Percentiles rank a stretch among this genome's conserved stretches.
These are phyloP conservation scores for Ophioceras dolichostomum DNA, from an alignment of 2,329 filamentous ascomycete species.

Conservation along the genomic window DNA sequence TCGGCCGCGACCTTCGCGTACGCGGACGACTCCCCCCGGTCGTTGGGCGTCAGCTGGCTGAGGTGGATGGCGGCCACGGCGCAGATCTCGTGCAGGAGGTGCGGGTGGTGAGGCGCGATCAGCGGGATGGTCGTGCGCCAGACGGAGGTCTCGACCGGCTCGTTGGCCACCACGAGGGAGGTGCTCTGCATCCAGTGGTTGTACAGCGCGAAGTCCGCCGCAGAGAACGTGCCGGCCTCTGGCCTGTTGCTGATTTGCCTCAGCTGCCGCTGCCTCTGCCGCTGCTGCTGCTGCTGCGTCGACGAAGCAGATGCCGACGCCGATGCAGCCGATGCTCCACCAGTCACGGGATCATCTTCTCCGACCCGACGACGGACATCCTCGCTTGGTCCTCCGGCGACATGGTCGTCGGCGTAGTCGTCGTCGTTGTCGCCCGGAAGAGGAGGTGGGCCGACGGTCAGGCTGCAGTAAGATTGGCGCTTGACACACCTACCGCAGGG, in stretches of 20 bases:
- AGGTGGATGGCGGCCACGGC: slow-evolving; percentile 12
- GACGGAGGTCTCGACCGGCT: slow-evolving; percentile 6
- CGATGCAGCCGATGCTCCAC: too few species aligned
- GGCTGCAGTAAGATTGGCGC: slow-evolving; percentile 11
- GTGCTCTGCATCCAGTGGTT: slow-evolving; percentile 9
- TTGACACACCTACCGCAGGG: slow-evolving; percentile 13
- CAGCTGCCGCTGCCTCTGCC: too few species aligned
- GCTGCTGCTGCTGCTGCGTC: too few species aligned
- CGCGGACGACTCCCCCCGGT: neutral
- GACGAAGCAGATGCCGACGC: too few species aligned
- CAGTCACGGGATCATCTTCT: too few species aligned
- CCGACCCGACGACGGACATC: too few species aligned
- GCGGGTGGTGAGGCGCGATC: slow-evolving; percentile 10
- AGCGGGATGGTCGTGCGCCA: slow-evolving; percentile 10
- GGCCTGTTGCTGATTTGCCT: neutral
- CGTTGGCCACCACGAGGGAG: slow-evolving; percentile 7
- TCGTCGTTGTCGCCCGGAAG: too few species aligned
- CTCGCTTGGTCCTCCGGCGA: too few species aligned
- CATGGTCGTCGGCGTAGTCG: too few species aligned
- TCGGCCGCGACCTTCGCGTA: slow-evolving; percentile 9
- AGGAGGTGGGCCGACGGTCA: slow-evolving; percentile 2
- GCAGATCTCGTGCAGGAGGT: slow-evolving; percentile 13
- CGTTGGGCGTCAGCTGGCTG: slow-evolving; percentile 4
- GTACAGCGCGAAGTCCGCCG: slow-evolving; percentile 11
- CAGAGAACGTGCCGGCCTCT: slow-evolving; percentile 7